These are phyloP conservation scores for Chionographis japonica DNA, from an alignment of 106 monocot genomes.

Conservation along the genomic window DNA sequence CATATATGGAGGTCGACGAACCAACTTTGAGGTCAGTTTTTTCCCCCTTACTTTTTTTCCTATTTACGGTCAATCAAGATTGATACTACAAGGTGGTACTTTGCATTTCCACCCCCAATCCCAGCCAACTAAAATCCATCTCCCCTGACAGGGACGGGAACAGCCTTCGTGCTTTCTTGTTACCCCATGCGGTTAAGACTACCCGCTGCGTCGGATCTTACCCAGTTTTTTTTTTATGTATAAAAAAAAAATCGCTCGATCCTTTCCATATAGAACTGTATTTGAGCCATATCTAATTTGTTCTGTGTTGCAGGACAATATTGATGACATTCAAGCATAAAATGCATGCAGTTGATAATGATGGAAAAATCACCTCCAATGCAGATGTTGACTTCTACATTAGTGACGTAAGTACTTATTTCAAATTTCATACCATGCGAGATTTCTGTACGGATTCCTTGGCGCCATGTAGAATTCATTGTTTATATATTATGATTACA, in stretches of 20 bases:
- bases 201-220: no score
- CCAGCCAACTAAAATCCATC: no score
- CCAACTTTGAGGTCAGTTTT: constrained; percentile 56
- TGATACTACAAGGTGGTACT: not conserved
- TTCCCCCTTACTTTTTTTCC: not conserved
- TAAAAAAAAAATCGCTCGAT: no score
- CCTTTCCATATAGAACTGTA: no score
- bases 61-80: not conserved
- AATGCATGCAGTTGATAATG: constrained; percentile 72
- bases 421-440: not conserved
- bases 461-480: not conserved
- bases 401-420: constrained; percentile 45
- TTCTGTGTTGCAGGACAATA: constrained; percentile 46
- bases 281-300: not conserved
- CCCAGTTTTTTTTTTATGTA: no score
- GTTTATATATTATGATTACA: no score
- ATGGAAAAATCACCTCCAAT: constrained; percentile 77
- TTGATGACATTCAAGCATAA: constrained; percentile 98
- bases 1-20: constrained; percentile 90
- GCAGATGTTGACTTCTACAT: constrained; percentile 88
- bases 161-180: no score
- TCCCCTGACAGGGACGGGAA: no score
- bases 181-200: no score
- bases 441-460: not conserved
- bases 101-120: not conserved